Evolutionary conservation across 257 asterid genomes (phyloP), one percentile per base, ranked within the genome.

Genomic region (Nemophila menziesii): DNA sequence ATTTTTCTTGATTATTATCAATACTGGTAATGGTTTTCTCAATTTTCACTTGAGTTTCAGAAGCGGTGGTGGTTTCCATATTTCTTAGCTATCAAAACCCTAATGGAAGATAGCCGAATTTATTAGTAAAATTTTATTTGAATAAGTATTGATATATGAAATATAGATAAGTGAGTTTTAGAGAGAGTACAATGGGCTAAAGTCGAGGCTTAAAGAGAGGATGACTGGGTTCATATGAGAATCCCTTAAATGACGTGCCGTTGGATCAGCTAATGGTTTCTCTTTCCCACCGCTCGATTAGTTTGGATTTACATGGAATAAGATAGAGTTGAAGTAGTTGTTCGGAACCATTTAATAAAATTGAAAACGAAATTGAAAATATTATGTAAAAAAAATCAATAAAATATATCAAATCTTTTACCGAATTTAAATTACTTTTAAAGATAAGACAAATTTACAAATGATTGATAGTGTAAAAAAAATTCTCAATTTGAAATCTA

Each of bases 201-300:
- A 50, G 66, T 57, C n/a, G 27, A 60, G 62, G 75, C 60, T 62
- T 65, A 55, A 24, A 21, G 20, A 21, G 54, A 46, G 39, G 54
- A 55, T 39, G 69, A 69, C 73, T 73, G 68, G 61, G 66, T 55
- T n/a, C n/a, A n/a, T 64, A 58, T 57, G 71, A 75, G 66, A 62
- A 58, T 74, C 82, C 82, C 70, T 66, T 72, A 52, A 64, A 58
- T 55, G 67, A 74, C 60, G 70, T 52, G 61, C 73, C 80, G 72
- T 76, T 46, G 39, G 80, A 72, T 76, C 1, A 22, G 17, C 3
- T 1, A 20, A 39, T 16, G 26, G 39, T 23, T 15, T 6, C 5
- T 11, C 3, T 59, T 69, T 56, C 58, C 22, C 11, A 12, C 68
- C 80, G 69, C 72, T 16, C 13, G 16, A 45, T 38, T 22, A n/a